Base-by-base conservation (phyloP, 2,329 filamentous ascomycete genomes). In the Cadophora gregata region DNA sequence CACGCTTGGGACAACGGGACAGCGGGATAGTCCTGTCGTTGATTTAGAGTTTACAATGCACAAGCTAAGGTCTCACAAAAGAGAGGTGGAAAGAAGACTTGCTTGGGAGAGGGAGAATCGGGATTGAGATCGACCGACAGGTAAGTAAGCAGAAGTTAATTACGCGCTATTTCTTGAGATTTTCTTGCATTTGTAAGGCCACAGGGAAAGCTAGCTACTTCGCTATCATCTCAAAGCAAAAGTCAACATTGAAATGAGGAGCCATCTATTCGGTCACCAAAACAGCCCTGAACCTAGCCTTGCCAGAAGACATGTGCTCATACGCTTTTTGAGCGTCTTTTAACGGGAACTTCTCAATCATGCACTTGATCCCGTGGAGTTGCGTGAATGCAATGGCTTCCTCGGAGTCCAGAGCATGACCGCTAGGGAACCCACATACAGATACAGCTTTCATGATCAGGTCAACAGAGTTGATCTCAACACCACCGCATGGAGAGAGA, bases 331-430 rank as follows among this genome's bases (percentile, higher is more conserved):
- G 72, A 0, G 66, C 74, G 59, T 86, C 80, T 0, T 76, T 82
- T 66, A 93, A 79, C 0, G 86, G 82, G 74, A 86, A 92, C 72
- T 81, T 87, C 81, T 92, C 85, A 31, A 90, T 79, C 76, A 91
- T 81, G 61, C 89, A 90, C 77, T 86, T 85, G 70, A 93, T 83
- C 4, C 81, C 81, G 71, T 92, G 87, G 19, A 81, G 78, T 66
- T 83, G 79, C 0, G 90, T 85, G 74, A 93, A 93, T 2, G 81
- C 81, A 61, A 93, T 84, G 67, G 91, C 89, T 72, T 91, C 87
- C 73, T 88, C 85, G 64, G 84, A 83, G 68, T 92, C 86, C 55
- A 87, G 80, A 0, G 88, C 83, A 47, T 90, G 83, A 0, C 89
- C 90, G 25, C 86, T 85, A 0, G 90, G 83, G 77, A 84, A 88